Percentiles rank a stretch among this genome's conserved stretches.
Conservation (phyloP, 306 rosid genomes). For the Cajanus cajan region DNA sequence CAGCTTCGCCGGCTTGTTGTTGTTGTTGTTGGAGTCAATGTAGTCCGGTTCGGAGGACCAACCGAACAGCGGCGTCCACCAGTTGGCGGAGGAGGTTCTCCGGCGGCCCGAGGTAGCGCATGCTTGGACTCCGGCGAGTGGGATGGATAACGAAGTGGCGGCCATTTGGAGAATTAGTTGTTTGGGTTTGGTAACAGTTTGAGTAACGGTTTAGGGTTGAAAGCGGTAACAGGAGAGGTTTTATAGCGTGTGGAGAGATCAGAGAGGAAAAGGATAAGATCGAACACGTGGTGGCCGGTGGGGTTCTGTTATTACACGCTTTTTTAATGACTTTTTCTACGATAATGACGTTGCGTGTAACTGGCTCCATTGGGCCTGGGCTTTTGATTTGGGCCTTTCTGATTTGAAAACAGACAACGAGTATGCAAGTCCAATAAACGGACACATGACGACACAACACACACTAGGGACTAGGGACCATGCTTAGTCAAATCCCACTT, state of each 20-base stretch:
- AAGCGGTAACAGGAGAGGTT: neutral
- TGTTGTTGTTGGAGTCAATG: slow-evolving; percentile 48
- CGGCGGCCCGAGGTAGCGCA: slow-evolving; percentile 47
- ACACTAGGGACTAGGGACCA: too few species aligned
- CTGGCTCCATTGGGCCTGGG: slow-evolving; percentile 25
- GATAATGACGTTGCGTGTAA: slow-evolving; percentile 19
- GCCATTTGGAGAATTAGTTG: slow-evolving; percentile 42
- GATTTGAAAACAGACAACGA: too few species aligned
- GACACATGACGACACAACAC: too few species aligned
- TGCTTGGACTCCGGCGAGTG: slow-evolving; percentile 43
- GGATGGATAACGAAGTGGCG: slow-evolving; percentile 40
- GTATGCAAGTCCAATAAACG: neutral
- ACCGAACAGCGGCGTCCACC: slow-evolving; percentile 88
- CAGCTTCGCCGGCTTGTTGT: neutral
- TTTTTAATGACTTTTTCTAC: slow-evolving; percentile 26
- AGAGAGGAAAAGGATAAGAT: slow-evolving; percentile 55
- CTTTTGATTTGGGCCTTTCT: neutral
- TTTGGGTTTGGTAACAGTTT: slow-evolving; percentile 4
- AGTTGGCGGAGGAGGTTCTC: slow-evolving; percentile 47
- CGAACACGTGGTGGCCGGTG: slow-evolving; percentile 51
- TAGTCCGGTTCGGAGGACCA: slow-evolving; percentile 85
- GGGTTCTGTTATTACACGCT: slow-evolving; percentile 11
- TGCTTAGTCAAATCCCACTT: too few species aligned
- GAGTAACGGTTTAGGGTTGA: neutral
- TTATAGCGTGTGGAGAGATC: slow-evolving; percentile 33